Percentiles rank a stretch among this genome's conserved stretches.
These are phyloP conservation scores for Mycocentrospora acerina DNA, from an alignment of 2,329 filamentous ascomycete species.

Conservation along the genomic window DNA sequence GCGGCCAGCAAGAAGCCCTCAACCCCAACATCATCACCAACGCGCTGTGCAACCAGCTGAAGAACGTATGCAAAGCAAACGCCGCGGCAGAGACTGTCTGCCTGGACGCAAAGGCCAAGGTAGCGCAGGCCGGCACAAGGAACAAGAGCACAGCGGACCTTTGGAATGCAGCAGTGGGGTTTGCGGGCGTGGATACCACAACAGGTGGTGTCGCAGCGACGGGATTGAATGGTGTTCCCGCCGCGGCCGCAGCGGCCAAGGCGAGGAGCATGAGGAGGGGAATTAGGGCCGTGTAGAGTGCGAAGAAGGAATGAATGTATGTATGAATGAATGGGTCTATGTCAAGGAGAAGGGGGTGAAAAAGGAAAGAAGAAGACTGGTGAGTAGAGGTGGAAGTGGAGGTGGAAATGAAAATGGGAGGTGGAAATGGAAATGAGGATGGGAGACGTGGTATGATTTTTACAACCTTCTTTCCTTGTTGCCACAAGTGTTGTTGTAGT, in stretches of 20 bases:
- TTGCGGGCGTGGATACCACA: conserved; percentile 38
- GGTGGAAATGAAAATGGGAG: no score
- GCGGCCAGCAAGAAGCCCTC: conserved; percentile 66
- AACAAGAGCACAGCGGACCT: conserved; percentile 45
- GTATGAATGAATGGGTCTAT: no score
- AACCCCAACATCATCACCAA: conserved; percentile 76
- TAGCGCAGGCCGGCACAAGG: conserved; percentile 47
- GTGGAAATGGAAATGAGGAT: no score
- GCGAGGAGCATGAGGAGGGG: conserved; percentile 25
- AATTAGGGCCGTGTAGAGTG: no score
- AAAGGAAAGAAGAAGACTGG: no score
- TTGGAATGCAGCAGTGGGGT: conserved; percentile 45
- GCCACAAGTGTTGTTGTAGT: no score
- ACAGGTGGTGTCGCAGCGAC: conserved; percentile 32
- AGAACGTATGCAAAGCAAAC: conserved; percentile 66
- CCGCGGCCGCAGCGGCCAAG: conserved; percentile 18
- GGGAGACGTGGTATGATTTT: no score
- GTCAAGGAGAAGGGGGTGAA: no score
- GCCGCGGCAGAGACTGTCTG: conserved; percentile 59
- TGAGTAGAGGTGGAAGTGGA: no score
- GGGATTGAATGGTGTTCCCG: no score
- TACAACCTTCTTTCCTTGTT: no score
- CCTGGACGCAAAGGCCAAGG: conserved; percentile 54
- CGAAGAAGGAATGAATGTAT: no score
- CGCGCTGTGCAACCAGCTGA: conserved; percentile 69